phyloP scores from a whole-genome alignment of 345 rosid genomes.

The Eucalyptus lansdowneana region DNA sequence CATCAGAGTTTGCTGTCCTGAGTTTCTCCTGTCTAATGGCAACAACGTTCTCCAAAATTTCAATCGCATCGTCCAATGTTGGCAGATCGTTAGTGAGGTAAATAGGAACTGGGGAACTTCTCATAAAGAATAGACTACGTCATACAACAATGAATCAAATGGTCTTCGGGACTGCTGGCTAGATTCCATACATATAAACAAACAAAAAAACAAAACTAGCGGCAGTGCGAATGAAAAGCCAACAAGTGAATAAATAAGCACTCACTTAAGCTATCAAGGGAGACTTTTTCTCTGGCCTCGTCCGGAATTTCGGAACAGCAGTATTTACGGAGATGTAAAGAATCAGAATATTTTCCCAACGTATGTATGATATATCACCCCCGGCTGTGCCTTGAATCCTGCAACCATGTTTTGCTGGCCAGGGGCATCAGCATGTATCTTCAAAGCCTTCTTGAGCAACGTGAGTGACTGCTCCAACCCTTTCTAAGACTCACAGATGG shows the following conservation, averaged over 20 bases:
- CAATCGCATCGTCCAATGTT: slow-evolving; percentile 28
- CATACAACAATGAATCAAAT: not conserved
- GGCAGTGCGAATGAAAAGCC: not conserved
- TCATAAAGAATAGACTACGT: not conserved
- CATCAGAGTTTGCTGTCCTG: slow-evolving; percentile 25
- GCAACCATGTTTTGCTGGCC: slow-evolving; percentile 68
- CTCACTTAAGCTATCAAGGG: not conserved
- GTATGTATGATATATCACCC: slow-evolving; percentile 72
- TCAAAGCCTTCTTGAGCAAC: slow-evolving; percentile 56
- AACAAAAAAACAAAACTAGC: not conserved
- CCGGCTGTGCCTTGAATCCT: slow-evolving; percentile 89
- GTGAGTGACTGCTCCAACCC: slow-evolving; percentile 48
- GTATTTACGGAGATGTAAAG: slow-evolving; percentile 53
- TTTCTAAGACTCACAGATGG: slow-evolving; percentile 68
- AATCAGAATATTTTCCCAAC: slow-evolving; percentile 60
- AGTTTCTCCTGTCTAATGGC: slow-evolving; percentile 22
- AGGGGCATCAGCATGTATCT: slow-evolving; percentile 34
- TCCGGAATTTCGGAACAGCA: slow-evolving; percentile 64
- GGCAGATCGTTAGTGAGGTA: not conserved
- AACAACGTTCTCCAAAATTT: slow-evolving; percentile 19
- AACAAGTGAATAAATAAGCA: not conserved
- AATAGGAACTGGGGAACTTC: not conserved
- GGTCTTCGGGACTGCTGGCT: not conserved
- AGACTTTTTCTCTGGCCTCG: slow-evolving; percentile 66
- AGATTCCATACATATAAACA: not conserved